These are phyloP conservation scores for Chimonanthus praecox DNA, from an alignment of 164 flowering plant species.

Conservation along the genomic window DNA sequence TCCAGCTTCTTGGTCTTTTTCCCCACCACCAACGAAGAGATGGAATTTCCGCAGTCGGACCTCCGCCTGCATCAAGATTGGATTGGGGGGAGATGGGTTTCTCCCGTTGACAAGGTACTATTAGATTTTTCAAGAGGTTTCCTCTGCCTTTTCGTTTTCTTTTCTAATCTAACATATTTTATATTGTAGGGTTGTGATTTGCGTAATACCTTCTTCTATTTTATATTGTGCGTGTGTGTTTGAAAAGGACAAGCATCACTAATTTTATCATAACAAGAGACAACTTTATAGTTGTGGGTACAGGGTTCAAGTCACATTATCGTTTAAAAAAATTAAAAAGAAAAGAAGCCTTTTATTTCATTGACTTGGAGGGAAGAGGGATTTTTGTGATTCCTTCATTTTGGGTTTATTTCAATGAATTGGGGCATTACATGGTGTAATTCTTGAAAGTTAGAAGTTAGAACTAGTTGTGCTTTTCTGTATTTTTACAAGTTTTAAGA, in stretches of 20 bases:
- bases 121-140: background rate
- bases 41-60: slow-evolving; percentile 35
- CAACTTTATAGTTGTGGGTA: no score
- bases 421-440: background rate
- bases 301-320: no score
- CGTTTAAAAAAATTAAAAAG: no score
- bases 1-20: slow-evolving; percentile 51
- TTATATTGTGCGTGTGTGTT: no score
- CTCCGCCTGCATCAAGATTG: slow-evolving; percentile 68
- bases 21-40: slow-evolving; percentile 37
- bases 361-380: no score
- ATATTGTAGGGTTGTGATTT: no score
- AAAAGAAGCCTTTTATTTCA: no score
- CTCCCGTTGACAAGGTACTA: slow-evolving; percentile 2
- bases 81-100: slow-evolving; percentile 65
- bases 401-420: background rate
- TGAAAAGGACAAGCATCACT: background rate
- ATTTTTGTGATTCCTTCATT: background rate
- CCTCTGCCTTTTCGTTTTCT: background rate
- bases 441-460: no score
- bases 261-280: no score
- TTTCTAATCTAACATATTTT: background rate
- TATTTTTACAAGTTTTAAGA: no score
- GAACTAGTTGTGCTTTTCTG: no score
- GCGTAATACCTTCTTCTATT: no score